Percentiles rank a stretch among this genome's conserved stretches.
These are phyloP conservation scores for Blastomyces emzantsi DNA, from an alignment of 2,329 filamentous ascomycete species.

Conservation along the genomic window DNA sequence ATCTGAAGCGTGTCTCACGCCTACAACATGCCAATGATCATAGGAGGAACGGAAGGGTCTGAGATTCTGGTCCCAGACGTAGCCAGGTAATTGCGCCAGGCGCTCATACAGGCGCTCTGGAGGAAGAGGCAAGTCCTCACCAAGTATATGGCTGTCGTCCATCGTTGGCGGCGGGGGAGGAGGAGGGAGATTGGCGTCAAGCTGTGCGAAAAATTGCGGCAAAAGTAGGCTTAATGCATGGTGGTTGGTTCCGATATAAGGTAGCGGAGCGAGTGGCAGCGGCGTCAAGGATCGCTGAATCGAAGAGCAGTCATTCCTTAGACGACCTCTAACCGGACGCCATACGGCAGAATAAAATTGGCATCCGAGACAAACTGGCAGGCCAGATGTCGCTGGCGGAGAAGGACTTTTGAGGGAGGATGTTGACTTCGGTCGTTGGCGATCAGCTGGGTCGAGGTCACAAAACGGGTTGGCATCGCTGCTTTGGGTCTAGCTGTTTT, in stretches of 20 bases:
- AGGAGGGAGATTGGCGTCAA: background rate
- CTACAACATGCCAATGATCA: conserved; percentile 76
- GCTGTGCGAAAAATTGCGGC: background rate
- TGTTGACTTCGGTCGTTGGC: background rate
- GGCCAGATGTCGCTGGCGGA: background rate
- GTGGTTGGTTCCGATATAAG: background rate
- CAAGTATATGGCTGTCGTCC: conserved; percentile 29
- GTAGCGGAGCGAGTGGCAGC: background rate
- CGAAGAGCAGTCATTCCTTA: background rate
- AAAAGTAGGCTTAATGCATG: background rate
- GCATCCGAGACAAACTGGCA: background rate
- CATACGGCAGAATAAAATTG: background rate
- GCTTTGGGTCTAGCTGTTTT: background rate
- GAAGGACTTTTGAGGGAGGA: background rate
- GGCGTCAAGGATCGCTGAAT: background rate
- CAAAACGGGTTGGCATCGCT: background rate
- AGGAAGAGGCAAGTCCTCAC: conserved; percentile 45
- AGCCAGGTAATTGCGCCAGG: conserved; percentile 62
- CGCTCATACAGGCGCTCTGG: conserved; percentile 63
- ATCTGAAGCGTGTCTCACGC: conserved; percentile 48
- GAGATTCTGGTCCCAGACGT: conserved; percentile 62
- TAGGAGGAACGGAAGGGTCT: conserved; percentile 54
- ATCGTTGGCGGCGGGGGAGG: conserved; percentile 12
- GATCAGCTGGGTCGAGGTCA: conserved; percentile 3
- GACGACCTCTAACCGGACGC: background rate